Evolutionary conservation across 2,329 filamentous ascomycete species (phyloP).

Genomic region (Daldinia eschscholtzii): DNA sequence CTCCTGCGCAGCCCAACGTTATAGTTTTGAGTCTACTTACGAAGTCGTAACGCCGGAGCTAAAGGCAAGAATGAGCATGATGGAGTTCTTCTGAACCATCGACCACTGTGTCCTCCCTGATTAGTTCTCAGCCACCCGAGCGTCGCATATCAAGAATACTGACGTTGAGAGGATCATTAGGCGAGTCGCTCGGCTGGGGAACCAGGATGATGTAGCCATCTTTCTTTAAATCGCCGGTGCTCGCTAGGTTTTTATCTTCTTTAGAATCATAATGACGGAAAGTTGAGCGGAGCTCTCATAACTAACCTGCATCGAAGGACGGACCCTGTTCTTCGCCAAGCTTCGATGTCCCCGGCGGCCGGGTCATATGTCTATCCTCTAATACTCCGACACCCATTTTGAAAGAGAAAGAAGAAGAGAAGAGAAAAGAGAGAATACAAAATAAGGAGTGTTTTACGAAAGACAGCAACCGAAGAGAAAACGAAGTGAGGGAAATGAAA

Average conservation of each 20-base stretch:
- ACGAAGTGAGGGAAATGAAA: conserved; percentile 16
- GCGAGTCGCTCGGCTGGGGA: conserved; percentile 46
- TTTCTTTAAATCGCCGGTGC: conserved; percentile 38
- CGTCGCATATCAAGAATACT: conserved; percentile 8
- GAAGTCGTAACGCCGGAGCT: conserved; percentile 45
- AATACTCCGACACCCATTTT: conserved; percentile 45
- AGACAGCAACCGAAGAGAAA: neutral
- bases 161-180: conserved; percentile 47
- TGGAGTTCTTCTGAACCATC: conserved; percentile 39
- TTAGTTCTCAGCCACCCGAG: conserved; percentile 17
- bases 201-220: conserved; percentile 47
- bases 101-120: conserved; percentile 38
- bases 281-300: neutral
- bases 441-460: conserved; percentile 2
- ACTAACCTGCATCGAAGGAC: conserved; percentile 38
- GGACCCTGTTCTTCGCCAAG: conserved; percentile 37
- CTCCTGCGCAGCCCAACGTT: neutral
- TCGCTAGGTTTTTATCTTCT: conserved; percentile 24
- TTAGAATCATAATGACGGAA: conserved; percentile 11
- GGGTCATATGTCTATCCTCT: conserved; percentile 42
- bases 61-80: conserved; percentile 46
- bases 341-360: conserved; percentile 45
- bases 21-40: conserved; percentile 30
- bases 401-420: neutral
- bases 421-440: neutral